Base-by-base conservation (phyloP, 2,329 filamentous ascomycete genomes). In the Fulvia fulva region DNA sequence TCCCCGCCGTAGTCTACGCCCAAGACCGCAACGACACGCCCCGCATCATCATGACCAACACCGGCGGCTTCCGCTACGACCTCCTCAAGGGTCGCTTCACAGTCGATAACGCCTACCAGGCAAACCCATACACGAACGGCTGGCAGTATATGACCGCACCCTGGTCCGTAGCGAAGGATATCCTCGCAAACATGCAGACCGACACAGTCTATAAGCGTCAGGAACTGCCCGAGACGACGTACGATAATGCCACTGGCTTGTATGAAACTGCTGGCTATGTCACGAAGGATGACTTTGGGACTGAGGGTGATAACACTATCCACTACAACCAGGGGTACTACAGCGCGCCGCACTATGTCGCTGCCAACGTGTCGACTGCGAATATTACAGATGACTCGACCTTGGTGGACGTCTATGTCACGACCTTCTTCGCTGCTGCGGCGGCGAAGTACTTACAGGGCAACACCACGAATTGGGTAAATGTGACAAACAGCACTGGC, bases 11-110 rank as follows among this genome's bases (percentile, higher is more conserved):
- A 1, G 80, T 87, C 1, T 73, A 84, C 30, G 85, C 82, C 62
- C 65, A 78, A 44, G 75, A 76, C 16, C 63, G 65, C 21, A 63
- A 64, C 49, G 73, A 79, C 55, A 77, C 73, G 25, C 74, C 83
- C 1, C 78, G 84, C 28, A 74, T 86, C 46, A 79, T 87, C 59
- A 77, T 86, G 60, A 78, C 80, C 60, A 87, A 87, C 70, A 85
- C 83, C 0, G 84, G 84, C 25, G 77, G 76, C 30, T 77, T 87
- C 23, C 81, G 84, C 2, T 87, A 86, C 65, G 84, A 87, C 63
- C 71, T 88, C 12, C 77, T 82, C 59, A 78, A 87, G 70, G 85
- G 85, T 0, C 82, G 83, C 0, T 87, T 87, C 67, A 86, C 84
- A 0, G 78, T 75, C 56, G 77, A 79, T 51, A 76, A 78, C 61